Percentiles rank a stretch among this genome's conserved stretches.
Conservation (phyloP, 371 early-diverging fungal genomes). For the Nematocida ironsii region DNA sequence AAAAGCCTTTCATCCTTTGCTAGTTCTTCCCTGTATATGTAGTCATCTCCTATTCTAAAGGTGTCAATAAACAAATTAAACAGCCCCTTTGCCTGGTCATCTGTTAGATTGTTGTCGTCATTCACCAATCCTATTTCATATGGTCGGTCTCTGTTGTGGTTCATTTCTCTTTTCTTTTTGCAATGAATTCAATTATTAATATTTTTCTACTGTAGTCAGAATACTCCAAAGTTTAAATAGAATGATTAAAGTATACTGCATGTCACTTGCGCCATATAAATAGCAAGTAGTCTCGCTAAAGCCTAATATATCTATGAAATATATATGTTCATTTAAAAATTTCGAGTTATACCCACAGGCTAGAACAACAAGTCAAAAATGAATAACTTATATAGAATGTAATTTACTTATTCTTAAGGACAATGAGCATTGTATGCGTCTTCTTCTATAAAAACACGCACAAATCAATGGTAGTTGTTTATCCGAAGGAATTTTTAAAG, state of each 20-base stretch:
- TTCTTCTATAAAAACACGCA: too few species aligned
- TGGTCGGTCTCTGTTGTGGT: slow-evolving; percentile 17
- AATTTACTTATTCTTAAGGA: too few species aligned
- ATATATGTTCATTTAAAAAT: too few species aligned
- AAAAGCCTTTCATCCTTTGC: slow-evolving; percentile 16
- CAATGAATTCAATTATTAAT: slow-evolving; percentile 9
- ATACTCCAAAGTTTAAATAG: not conserved
- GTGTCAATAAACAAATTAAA: slow-evolving; percentile 46
- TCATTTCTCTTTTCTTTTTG: slow-evolving; percentile 18
- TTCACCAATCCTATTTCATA: slow-evolving; percentile 49
- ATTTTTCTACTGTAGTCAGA: not conserved
- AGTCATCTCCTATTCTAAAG: slow-evolving; percentile 58
- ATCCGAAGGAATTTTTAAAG: too few species aligned
- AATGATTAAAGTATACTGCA: not conserved
- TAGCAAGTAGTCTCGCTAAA: too few species aligned
- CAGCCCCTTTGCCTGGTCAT: slow-evolving; percentile 35
- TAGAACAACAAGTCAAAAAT: too few species aligned
- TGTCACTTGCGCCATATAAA: too few species aligned
- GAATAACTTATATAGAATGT: too few species aligned
- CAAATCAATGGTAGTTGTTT: too few species aligned
- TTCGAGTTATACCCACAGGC: too few species aligned
- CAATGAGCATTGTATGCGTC: too few species aligned
- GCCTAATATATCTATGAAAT: too few species aligned
- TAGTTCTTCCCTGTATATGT: slow-evolving; percentile 51
- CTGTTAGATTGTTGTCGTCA: slow-evolving; percentile 37